Evolutionary conservation across 140 eudicot genomes (phyloP).

Genomic region (Anethum foeniculum): DNA sequence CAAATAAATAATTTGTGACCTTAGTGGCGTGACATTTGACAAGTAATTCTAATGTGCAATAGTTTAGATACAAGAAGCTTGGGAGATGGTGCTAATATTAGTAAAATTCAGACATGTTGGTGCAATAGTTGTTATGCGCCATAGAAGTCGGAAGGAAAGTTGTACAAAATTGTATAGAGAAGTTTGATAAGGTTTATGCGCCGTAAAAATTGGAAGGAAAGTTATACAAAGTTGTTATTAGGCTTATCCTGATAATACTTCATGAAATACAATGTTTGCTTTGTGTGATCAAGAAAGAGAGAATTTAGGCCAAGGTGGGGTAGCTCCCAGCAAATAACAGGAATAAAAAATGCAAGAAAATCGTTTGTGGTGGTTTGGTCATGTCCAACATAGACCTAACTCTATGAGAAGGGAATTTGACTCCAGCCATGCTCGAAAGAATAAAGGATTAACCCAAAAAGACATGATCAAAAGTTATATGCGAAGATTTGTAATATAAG

Average conservation of each 20-base stretch:
- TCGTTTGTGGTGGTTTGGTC: not conserved
- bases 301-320: not conserved
- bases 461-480: not conserved
- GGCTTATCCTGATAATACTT: not conserved
- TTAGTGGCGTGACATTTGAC: not conserved
- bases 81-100: not conserved
- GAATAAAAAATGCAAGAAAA: not conserved
- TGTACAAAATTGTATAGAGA: too few relatives aligned
- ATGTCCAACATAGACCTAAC: not conserved
- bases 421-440: too few relatives aligned
- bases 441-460: not conserved
- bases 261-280: not conserved
- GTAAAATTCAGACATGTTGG: not conserved
- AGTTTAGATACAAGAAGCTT: not conserved
- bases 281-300: not conserved
- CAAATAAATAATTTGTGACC: not conserved
- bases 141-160: too few relatives aligned
- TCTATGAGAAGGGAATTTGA: not conserved
- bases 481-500: not conserved
- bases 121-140: too few relatives aligned
- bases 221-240: not conserved
- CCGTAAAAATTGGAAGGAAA: too few relatives aligned
- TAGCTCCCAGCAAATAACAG: not conserved
- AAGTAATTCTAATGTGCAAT: not conserved
- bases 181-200: too few relatives aligned